Evolutionary conservation across 1,139 yeast genomes (phyloP), one percentile per base, ranked within the genome.

Genomic region (Yamadazyma taylorii): DNA sequence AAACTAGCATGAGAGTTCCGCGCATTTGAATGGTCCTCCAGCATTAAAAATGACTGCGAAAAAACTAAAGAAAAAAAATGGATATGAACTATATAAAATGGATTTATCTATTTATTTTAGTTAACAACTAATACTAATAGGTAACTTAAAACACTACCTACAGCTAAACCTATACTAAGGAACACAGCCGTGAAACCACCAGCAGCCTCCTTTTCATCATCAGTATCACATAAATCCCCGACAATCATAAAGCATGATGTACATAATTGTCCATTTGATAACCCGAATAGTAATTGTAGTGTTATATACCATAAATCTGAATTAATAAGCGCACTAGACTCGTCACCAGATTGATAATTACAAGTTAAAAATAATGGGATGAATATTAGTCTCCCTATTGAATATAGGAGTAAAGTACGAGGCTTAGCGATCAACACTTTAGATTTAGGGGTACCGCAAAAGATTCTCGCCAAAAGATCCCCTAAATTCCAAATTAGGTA

Each of bases 181-280:
- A 85, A 79, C 13, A 88, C 78, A 1, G 88, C 79, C 39, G 95
- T 85, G 57, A 89, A 85, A 3, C 96, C 97, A 27, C 97, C 96
- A 1, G 97, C 96, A 0, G 96, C 96, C 47, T 86, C 89, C 57
- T 81, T 82, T 53, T 87, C 94, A 15, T 75, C 75, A 32, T 78
- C 85, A 11, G 69, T 68, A 24, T 71, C 74, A 42, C 83, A 69
- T 38, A 70, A 68, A 14, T 70, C 69, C 0, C 90, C 84, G 5
- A 90, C 86, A 30, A 74, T 72, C 90, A 90, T 88, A 60, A 90
- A 85, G 40, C 89, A 75, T 17, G 89, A 77, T 5, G 95, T 83
- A 38, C 86, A 75, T 27, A 86, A 68, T 51, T 89, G 95, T 4
- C 98, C 98, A 54, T 87, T 89, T 6, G 95, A 78, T 33, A 87